Percentiles rank a stretch among this genome's conserved stretches.
These are phyloP conservation scores for Raddia guianensis DNA, from an alignment of 176 grass and related monocot species.

Conservation along the genomic window DNA sequence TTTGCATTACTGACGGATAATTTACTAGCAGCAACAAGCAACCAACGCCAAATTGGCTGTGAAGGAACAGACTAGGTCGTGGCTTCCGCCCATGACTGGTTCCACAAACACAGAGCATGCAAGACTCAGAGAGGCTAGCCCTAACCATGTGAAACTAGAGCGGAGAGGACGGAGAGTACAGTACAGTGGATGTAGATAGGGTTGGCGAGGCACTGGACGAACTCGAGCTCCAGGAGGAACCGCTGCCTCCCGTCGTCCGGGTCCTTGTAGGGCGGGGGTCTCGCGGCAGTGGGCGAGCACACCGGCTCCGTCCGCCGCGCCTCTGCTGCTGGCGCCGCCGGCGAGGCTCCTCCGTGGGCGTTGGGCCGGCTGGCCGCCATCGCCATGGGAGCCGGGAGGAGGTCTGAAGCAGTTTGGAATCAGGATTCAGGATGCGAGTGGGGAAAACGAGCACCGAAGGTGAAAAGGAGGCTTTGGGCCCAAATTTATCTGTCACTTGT, in stretches of 20 bases:
- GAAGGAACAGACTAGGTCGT: neutral
- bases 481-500: neutral
- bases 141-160: conserved; percentile 20
- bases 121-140: neutral
- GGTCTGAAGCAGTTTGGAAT: too few relatives aligned
- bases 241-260: conserved; percentile 73
- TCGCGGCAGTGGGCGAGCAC: neutral
- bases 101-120: neutral
- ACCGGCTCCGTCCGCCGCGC: too few relatives aligned
- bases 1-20: neutral
- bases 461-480: neutral
- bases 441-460: too few relatives aligned
- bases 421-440: too few relatives aligned
- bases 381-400: too few relatives aligned
- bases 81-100: neutral
- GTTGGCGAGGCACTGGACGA: conserved; percentile 94
- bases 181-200: conserved; percentile 97
- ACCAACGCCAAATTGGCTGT: neutral
- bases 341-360: too few relatives aligned
- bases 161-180: neutral
- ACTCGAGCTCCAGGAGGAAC: conserved; percentile 89
- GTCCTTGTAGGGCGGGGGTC: conserved; percentile 61
- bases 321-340: too few relatives aligned
- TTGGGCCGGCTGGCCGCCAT: too few relatives aligned
- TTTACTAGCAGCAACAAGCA: neutral